Evolutionary conservation across 345 rosid genomes (phyloP).

Genomic region (Microthlaspi erraticum): DNA sequence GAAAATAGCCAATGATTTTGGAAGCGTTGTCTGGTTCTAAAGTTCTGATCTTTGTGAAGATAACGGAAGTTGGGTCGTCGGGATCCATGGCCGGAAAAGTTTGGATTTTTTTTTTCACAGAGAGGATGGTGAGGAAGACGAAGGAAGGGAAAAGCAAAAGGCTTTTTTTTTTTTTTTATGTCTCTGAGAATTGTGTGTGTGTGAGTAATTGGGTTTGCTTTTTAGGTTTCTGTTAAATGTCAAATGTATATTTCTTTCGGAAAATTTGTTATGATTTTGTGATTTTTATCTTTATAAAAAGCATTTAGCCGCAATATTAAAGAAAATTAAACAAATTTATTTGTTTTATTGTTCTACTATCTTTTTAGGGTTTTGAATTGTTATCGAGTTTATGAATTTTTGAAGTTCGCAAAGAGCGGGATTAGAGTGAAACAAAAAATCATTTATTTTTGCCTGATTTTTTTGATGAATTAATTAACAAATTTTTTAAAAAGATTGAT

Average conservation of each 20-base stretch:
- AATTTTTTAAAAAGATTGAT: background rate
- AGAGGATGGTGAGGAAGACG: slow-evolving; percentile 14
- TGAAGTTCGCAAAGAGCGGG: slow-evolving; percentile 18
- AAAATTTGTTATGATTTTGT: slow-evolving; percentile 26
- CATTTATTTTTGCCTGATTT: background rate
- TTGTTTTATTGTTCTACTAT: background rate
- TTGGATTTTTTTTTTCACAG: background rate
- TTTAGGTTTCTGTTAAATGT: slow-evolving; percentile 19
- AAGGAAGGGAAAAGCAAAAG: slow-evolving; percentile 4
- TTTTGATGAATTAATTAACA: background rate
- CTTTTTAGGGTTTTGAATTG: background rate
- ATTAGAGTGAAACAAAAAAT: background rate
- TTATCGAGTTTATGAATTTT: slow-evolving; percentile 21
- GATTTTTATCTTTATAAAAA: background rate
- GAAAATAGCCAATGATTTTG: slow-evolving; percentile 82
- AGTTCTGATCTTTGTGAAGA: slow-evolving; percentile 61
- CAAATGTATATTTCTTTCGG: slow-evolving; percentile 25
- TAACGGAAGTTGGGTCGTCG: slow-evolving; percentile 58
- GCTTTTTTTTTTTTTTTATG: background rate
- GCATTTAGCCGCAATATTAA: background rate
- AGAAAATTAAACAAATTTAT: background rate
- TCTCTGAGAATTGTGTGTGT: slow-evolving; percentile 7
- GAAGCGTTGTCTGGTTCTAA: slow-evolving; percentile 82
- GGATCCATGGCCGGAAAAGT: slow-evolving; percentile 63
- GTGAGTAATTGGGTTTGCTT: background rate